phyloP scores from a whole-genome alignment of 441 rosid genomes.

The Gossypium schwendimanii region DNA sequence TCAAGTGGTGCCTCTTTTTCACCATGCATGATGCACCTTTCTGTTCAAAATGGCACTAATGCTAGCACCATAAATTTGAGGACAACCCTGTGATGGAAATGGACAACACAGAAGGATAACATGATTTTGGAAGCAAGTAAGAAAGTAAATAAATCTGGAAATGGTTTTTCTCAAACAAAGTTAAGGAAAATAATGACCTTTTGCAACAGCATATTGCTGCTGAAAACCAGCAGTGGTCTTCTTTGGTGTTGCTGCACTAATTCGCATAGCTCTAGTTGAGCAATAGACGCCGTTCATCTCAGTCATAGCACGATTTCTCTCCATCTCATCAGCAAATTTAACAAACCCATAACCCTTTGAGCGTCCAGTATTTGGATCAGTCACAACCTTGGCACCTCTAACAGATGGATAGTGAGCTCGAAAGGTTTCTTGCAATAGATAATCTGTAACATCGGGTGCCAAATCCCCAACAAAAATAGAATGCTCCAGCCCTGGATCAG shows the following conservation, averaged over 20 bases:
- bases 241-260: conserved; percentile 85
- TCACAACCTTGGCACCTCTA: conserved; percentile 96
- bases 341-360: conserved; percentile 95
- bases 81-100: not conserved
- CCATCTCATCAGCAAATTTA: conserved; percentile 76
- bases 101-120: not conserved
- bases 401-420: conserved; percentile 73
- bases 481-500: conserved; percentile 84
- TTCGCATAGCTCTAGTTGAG: conserved; percentile 92
- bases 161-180: not conserved
- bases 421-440: conserved; percentile 86
- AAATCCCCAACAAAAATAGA: conserved; percentile 94
- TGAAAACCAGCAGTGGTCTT: conserved; percentile 58
- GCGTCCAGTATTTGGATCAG: conserved; percentile 91
- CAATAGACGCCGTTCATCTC: conserved; percentile 93
- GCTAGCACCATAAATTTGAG: not conserved
- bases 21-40: not conserved
- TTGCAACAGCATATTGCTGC: conserved; percentile 51
- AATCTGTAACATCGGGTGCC: conserved; percentile 86
- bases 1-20: not conserved
- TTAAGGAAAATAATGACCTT: conserved; percentile 30
- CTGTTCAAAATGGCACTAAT: not conserved
- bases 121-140: conserved; percentile 1
- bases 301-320: conserved; percentile 81
- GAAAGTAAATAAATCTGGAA: not conserved